Evolutionary conservation across 176 grass and related monocot genomes (phyloP).

Genomic region (Triticum monococcum): DNA sequence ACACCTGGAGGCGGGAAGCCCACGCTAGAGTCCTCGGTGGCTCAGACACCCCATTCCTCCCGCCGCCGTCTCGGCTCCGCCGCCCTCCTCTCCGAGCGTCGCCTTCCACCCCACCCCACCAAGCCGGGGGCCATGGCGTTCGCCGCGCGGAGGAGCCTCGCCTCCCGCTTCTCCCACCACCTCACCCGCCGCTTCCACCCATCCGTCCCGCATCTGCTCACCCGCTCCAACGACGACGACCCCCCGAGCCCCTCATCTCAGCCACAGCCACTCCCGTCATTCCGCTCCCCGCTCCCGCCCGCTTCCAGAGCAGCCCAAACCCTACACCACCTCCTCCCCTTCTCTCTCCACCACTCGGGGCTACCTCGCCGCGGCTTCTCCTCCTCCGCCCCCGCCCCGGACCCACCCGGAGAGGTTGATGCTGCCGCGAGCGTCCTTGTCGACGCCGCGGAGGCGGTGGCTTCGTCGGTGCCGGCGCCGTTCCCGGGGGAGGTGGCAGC

Average conservation of each 20-base stretch:
- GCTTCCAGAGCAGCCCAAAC: constrained; percentile 22
- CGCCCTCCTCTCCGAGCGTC: background rate
- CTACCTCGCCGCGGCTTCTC: constrained; percentile 35
- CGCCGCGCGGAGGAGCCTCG: constrained; percentile 23
- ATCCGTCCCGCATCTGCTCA: constrained; percentile 17
- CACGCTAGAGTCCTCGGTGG: background rate
- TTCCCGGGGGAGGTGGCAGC: constrained; percentile 91
- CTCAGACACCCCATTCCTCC: background rate
- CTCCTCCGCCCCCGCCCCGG: constrained; percentile 24
- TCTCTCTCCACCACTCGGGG: constrained; percentile 26
- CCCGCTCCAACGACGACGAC: constrained; percentile 41
- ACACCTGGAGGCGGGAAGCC: background rate
- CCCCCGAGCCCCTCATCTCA: constrained; percentile 4
- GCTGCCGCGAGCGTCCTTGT: constrained; percentile 35
- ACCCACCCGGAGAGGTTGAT: constrained; percentile 36
- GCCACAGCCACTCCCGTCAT: background rate
- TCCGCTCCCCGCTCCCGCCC: constrained; percentile 11
- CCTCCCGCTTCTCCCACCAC: constrained; percentile 33
- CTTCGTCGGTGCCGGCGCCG: constrained; percentile 43
- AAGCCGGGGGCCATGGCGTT: constrained; percentile 15
- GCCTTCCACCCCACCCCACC: background rate
- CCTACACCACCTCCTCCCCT: constrained; percentile 22
- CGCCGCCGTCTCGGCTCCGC: background rate
- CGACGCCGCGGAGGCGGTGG: constrained; percentile 39
- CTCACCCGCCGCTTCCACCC: constrained; percentile 34